Conservation (phyloP, 257 asterid genomes). For the Plectranthus barbatus region DNA sequence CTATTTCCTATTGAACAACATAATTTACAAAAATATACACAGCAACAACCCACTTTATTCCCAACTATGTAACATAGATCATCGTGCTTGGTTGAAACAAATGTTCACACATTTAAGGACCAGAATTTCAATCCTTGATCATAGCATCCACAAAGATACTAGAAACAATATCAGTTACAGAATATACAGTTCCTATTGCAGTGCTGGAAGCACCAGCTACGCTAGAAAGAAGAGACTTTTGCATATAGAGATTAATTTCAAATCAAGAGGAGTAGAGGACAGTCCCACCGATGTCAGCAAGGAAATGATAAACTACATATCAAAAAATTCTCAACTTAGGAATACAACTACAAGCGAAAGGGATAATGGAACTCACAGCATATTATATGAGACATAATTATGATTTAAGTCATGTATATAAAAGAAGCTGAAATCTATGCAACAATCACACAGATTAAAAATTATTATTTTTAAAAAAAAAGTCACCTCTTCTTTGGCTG, state of each 20-base stretch:
- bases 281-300: too few species aligned
- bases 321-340: not conserved
- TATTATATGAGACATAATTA: not conserved
- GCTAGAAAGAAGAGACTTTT: not conserved
- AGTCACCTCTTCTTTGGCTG: constrained; percentile 76
- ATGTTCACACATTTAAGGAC: not conserved
- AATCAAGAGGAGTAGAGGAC: not conserved
- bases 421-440: not conserved
- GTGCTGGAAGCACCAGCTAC: not conserved
- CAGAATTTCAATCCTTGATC: not conserved
- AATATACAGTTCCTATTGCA: not conserved
- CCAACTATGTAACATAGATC: not conserved
- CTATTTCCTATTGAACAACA: not conserved
- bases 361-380: not conserved
- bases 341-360: not conserved
- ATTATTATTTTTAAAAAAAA: not conserved
- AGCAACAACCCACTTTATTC: not conserved
- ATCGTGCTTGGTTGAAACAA: not conserved
- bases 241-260: not conserved
- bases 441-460: not conserved
- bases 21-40: not conserved
- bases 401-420: too few species aligned
- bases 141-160: not conserved
- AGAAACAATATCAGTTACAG: not conserved
- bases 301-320: not conserved